Conservation (phyloP, 805 yeast species). For the Kazachstania martiniae region DNA sequence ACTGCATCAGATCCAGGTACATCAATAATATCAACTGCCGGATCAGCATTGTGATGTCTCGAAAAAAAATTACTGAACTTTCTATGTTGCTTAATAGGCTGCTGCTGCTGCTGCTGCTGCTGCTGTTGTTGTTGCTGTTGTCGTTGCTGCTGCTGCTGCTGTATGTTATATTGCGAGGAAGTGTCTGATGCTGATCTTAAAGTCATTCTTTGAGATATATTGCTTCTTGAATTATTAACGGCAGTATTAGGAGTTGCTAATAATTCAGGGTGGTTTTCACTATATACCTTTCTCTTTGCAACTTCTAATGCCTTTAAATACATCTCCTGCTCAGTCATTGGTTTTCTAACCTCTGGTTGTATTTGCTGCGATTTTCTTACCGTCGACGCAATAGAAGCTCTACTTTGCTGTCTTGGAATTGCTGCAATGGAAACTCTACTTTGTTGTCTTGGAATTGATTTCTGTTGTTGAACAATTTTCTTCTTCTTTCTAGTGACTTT, state of each 20-base stretch:
- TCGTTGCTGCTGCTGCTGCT: neutral
- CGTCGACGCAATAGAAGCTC: neutral
- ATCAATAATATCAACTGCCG: too few relatives aligned
- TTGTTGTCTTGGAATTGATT: neutral
- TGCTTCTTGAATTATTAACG: slow-evolving; percentile 4
- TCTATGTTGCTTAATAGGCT: too few relatives aligned
- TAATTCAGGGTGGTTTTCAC: slow-evolving; percentile 1
- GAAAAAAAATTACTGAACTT: too few relatives aligned
- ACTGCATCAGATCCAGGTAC: too few relatives aligned
- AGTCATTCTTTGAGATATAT: slow-evolving; percentile 18
- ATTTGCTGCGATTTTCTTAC: too few relatives aligned
- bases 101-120: too few relatives aligned
- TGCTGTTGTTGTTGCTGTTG: too few relatives aligned
- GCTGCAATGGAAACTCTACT: neutral
- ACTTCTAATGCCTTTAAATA: slow-evolving; percentile 44
- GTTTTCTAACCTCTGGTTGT: slow-evolving; percentile 3
- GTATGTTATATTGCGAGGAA: too few relatives aligned
- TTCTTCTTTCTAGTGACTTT: neutral
- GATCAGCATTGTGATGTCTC: too few relatives aligned
- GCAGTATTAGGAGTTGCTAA: neutral
- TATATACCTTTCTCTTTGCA: slow-evolving; percentile 45
- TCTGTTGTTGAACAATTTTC: neutral
- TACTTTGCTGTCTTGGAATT: neutral
- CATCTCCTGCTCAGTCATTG: slow-evolving; percentile 34
- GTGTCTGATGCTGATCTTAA: slow-evolving; percentile 11